A percentile compares a stretch with the other conserved stretches of the same genome.
phyloP scores from a whole-genome alignment of 164 flowering plant species.

The Warburgia ugandensis region DNA sequence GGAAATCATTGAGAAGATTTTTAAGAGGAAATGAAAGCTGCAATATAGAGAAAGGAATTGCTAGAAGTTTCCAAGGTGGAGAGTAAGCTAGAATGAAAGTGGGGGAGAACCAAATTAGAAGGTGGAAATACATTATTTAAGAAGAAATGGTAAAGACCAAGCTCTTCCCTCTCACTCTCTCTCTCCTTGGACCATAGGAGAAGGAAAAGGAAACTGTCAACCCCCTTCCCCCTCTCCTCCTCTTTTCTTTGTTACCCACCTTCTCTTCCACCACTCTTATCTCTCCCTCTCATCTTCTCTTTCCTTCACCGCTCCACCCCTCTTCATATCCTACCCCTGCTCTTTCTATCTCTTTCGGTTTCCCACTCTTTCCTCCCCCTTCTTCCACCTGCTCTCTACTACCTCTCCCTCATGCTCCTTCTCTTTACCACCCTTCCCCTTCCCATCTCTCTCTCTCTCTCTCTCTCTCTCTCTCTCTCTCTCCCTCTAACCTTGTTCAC shows the following conservation, averaged over 20 bases:
- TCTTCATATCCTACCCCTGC: background rate
- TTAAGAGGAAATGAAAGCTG: too few relatives aligned
- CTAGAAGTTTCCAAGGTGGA: too few relatives aligned
- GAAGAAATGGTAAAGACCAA: too few relatives aligned
- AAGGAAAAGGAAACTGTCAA: too few relatives aligned
- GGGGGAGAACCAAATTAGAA: too few relatives aligned
- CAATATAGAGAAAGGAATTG: too few relatives aligned
- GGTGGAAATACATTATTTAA: too few relatives aligned
- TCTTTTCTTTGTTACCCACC: background rate
- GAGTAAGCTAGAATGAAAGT: too few relatives aligned
- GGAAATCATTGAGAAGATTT: too few relatives aligned
- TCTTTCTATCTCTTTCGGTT: background rate
- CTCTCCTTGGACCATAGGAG: too few relatives aligned
- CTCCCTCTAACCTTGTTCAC: too few relatives aligned
- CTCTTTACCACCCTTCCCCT: background rate
- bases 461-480: background rate
- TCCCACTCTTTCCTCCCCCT: background rate
- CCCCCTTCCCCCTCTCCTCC: background rate
- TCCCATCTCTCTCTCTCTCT: background rate
- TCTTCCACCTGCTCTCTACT: background rate
- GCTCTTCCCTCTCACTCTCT: background rate
- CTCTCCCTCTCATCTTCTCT: background rate
- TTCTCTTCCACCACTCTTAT: background rate
- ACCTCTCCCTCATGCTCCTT: background rate
- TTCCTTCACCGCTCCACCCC: background rate